phyloP scores from a whole-genome alignment of 2,329 filamentous ascomycete genomes.

The Zasmidium citrigriseum region DNA sequence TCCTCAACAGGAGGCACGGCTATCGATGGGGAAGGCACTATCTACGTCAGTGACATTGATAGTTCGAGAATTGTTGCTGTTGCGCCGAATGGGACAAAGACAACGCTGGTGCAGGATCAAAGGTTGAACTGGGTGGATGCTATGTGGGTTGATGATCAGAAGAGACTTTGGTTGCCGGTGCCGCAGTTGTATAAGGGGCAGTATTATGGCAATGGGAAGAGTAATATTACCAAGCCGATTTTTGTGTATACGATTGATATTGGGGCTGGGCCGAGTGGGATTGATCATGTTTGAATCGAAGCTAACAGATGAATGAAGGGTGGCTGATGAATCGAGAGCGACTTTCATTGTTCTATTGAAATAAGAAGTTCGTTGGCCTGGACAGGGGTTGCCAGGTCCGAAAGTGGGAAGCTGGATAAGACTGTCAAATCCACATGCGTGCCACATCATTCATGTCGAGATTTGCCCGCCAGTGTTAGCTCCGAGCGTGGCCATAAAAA shows the following conservation, averaged over 20 bases:
- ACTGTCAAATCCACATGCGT: too few relatives aligned
- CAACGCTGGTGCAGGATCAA: constrained; percentile 29
- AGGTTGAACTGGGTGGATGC: constrained; percentile 34
- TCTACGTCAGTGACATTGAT: constrained; percentile 41
- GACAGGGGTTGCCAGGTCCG: too few relatives aligned
- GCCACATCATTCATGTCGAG: too few relatives aligned
- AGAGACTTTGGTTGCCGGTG: constrained; percentile 34
- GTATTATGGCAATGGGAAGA: constrained; percentile 31
- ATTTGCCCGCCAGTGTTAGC: too few relatives aligned
- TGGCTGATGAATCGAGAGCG: too few relatives aligned
- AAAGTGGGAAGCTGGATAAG: too few relatives aligned
- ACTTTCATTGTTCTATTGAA: too few relatives aligned
- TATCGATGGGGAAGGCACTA: constrained; percentile 40
- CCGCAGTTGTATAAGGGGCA: constrained; percentile 33
- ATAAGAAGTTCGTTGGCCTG: too few relatives aligned
- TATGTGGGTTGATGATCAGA: constrained; percentile 32
- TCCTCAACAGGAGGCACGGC: constrained; percentile 39
- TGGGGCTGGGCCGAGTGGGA: constrained; percentile 26
- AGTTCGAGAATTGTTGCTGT: constrained; percentile 30
- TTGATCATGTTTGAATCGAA: constrained; percentile 34
- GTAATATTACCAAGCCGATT: constrained; percentile 27
- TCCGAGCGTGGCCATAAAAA: too few relatives aligned
- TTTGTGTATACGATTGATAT: constrained; percentile 31
- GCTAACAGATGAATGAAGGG: too few relatives aligned
- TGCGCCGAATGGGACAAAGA: constrained; percentile 30